Evolutionary conservation across 2,329 filamentous ascomycete genomes (phyloP).

Genomic region (Knufia fluminis): DNA sequence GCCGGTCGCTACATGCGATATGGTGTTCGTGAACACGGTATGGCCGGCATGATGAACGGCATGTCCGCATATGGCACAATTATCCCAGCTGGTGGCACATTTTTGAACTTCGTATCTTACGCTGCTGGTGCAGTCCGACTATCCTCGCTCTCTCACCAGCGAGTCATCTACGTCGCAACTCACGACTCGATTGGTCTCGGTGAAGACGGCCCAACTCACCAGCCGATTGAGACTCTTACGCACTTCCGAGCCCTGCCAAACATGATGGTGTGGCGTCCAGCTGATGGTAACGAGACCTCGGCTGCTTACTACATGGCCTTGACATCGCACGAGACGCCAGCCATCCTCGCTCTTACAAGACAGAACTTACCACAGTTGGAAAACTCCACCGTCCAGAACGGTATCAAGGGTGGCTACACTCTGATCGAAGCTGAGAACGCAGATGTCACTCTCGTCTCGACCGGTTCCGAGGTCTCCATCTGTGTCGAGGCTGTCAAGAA

Average conservation of each 20-base stretch:
- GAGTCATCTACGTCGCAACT: constrained; percentile 89
- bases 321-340: constrained; percentile 80
- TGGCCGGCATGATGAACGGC: constrained; percentile 55
- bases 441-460: constrained; percentile 80
- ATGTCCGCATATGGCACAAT: constrained; percentile 90
- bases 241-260: constrained; percentile 99
- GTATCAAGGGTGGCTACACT: constrained; percentile 91
- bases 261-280: constrained; percentile 98
- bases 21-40: constrained; percentile 44
- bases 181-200: constrained; percentile 99
- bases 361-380: constrained; percentile 98
- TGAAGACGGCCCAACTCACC: constrained; percentile 96
- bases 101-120: constrained; percentile 99
- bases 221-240: constrained; percentile 95
- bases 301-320: constrained; percentile 95
- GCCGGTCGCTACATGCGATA: constrained; percentile 68
- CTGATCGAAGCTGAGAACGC: constrained; percentile 75
- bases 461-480: constrained; percentile 91
- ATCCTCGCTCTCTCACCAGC: constrained; percentile 81
- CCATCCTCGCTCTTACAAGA: constrained; percentile 86
- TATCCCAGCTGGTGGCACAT: constrained; percentile 89
- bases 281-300: constrained; percentile 96
- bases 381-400: constrained; percentile 80
- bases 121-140: constrained; percentile 91
- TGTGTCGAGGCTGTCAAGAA: constrained; percentile 87